These are phyloP conservation scores for Termitomyces sp. DNA, from an alignment of 768 basidiomycete genomes.

Conservation along the genomic window DNA sequence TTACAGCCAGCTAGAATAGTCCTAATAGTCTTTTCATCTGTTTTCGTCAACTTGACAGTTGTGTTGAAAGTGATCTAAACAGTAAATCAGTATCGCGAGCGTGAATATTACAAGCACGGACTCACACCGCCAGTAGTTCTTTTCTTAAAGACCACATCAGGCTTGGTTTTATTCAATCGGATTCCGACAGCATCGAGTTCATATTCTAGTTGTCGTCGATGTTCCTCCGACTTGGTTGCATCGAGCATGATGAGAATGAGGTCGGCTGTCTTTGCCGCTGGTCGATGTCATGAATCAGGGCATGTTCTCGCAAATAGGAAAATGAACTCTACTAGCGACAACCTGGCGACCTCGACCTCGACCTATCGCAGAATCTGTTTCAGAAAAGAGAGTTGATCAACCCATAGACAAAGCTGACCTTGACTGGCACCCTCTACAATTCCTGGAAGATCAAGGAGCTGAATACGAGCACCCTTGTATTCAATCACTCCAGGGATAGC, in stretches of 20 bases:
- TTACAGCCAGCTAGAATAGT: slow-evolving; percentile 86
- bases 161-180: slow-evolving; percentile 81
- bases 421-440: slow-evolving; percentile 93
- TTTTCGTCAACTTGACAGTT: slow-evolving; percentile 91
- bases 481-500: slow-evolving; percentile 98
- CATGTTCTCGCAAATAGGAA: not conserved
- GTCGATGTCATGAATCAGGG: not conserved
- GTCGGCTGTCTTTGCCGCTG: slow-evolving; percentile 87
- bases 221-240: slow-evolving; percentile 90
- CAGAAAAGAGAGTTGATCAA: not conserved
- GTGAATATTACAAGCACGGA: slow-evolving; percentile 7
- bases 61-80: slow-evolving; percentile 81
- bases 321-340: slow-evolving; percentile 63
- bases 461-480: slow-evolving; percentile 87
- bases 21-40: slow-evolving; percentile 91
- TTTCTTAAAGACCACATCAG: slow-evolving; percentile 93
- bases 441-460: slow-evolving; percentile 91
- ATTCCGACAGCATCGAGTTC: slow-evolving; percentile 98
- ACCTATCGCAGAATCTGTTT: slow-evolving; percentile 29
- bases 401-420: slow-evolving; percentile 26
- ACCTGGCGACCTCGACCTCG: slow-evolving; percentile 95
- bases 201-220: slow-evolving; percentile 79
- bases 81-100: slow-evolving; percentile 2
- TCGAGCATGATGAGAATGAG: slow-evolving; percentile 91
- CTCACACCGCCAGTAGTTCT: slow-evolving; percentile 88